A percentile compares a stretch with the other conserved stretches of the same genome.
Evolutionary conservation across 2,329 filamentous ascomycete species (phyloP).

Genomic region (Blumeriella jaapii): DNA sequence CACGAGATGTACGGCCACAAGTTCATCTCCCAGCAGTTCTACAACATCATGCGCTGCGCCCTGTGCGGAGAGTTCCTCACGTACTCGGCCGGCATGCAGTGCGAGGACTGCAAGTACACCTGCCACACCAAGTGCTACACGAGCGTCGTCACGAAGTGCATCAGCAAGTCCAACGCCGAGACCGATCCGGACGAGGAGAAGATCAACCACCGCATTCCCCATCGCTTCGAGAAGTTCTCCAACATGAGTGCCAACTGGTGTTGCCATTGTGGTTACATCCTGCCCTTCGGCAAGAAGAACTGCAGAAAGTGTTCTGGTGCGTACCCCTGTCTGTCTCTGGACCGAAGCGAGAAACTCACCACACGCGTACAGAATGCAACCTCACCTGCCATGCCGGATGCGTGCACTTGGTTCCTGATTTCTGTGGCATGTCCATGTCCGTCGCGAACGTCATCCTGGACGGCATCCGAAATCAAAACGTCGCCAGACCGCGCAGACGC

Average conservation of each 20-base stretch:
- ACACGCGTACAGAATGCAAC: constrained; percentile 63
- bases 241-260: constrained; percentile 99
- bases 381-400: constrained; percentile 87
- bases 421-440: constrained; percentile 99
- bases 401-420: constrained; percentile 92
- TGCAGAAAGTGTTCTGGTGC: constrained; percentile 81
- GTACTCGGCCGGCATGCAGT: constrained; percentile 98
- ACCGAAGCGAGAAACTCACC: constrained; percentile 21
- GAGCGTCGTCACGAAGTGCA: constrained; percentile 97
- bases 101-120: constrained; percentile 98
- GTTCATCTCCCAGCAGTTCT: constrained; percentile 96
- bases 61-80: constrained; percentile 97
- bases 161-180: constrained; percentile 98
- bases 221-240: constrained; percentile 92
- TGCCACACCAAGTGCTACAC: constrained; percentile 96
- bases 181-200: constrained; percentile 98
- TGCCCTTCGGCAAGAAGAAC: constrained; percentile 92
- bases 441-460: constrained; percentile 88
- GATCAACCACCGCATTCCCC: constrained; percentile 97
- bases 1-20: constrained; percentile 99
- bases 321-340: constrained; percentile 16
- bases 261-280: constrained; percentile 93
- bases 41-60: constrained; percentile 99
- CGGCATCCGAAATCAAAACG: constrained; percentile 73
- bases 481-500: constrained; percentile 33